Percentiles rank a stretch among this genome's conserved stretches.
phyloP scores from a whole-genome alignment of 2,329 filamentous ascomycete species.

The Botrytis paeoniae region DNA sequence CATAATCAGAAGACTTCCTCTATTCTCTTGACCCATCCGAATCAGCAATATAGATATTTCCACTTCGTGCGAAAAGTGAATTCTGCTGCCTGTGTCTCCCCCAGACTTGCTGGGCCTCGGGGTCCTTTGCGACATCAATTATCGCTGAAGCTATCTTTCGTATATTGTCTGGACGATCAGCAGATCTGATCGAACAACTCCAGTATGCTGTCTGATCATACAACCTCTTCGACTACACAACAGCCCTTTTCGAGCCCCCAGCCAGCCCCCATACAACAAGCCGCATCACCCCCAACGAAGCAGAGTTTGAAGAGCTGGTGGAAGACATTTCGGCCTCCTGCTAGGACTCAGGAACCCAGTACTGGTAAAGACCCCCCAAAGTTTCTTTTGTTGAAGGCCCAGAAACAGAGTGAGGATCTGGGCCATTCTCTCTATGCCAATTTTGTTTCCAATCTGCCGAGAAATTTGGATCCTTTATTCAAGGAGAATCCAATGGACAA shows the following conservation, averaged over 20 bases:
- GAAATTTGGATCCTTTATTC: slow-evolving; percentile 5
- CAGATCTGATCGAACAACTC: slow-evolving; percentile 22
- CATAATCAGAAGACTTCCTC: background rate
- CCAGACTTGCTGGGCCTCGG: slow-evolving; percentile 22
- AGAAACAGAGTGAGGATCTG: slow-evolving; percentile 9
- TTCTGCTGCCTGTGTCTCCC: slow-evolving; percentile 22
- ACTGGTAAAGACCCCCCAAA: slow-evolving; percentile 19
- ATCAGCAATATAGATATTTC: slow-evolving; percentile 9
- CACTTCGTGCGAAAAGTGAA: slow-evolving; percentile 13
- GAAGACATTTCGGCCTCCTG: slow-evolving; percentile 83
- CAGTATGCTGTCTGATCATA: slow-evolving; percentile 32
- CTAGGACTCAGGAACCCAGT: slow-evolving; percentile 51
- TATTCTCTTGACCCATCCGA: background rate
- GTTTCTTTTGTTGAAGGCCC: slow-evolving; percentile 21
- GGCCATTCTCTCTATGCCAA: background rate
- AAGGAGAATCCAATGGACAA: slow-evolving; percentile 13
- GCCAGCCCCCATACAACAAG: slow-evolving; percentile 34
- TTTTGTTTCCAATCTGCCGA: slow-evolving; percentile 3
- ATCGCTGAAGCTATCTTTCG: slow-evolving; percentile 21
- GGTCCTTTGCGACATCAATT: slow-evolving; percentile 23
- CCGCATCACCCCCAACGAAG: slow-evolving; percentile 73
- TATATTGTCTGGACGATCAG: slow-evolving; percentile 23
- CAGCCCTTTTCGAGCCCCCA: slow-evolving; percentile 34
- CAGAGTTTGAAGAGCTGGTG: slow-evolving; percentile 94
- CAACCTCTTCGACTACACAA: slow-evolving; percentile 32